Conservation (phyloP, 331 rosid genomes). For the Dryas integrifolia region DNA sequence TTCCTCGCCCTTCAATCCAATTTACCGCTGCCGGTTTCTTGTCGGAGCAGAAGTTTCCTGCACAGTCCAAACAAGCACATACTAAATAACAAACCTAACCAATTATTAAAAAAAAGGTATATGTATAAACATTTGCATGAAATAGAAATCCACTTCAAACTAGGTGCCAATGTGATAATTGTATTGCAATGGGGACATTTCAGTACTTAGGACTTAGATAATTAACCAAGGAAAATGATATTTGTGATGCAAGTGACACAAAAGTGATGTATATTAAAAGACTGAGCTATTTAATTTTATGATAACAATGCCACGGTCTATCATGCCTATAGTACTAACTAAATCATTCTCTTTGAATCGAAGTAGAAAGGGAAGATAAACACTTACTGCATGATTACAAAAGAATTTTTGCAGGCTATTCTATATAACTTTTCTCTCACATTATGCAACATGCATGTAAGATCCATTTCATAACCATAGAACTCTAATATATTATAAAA, state of each 20-base stretch:
- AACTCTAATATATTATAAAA: not conserved
- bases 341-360: not conserved
- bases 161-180: not conserved
- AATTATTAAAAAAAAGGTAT: not conserved
- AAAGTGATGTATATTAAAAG: too few species aligned
- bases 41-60: constrained; percentile 78
- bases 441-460: not conserved
- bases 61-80: not conserved
- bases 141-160: not conserved
- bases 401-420: not conserved
- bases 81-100: not conserved
- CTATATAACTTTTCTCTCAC: not conserved
- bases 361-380: not conserved
- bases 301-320: not conserved
- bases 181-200: not conserved
- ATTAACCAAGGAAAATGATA: not conserved
- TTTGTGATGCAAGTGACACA: too few species aligned
- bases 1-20: constrained; percentile 81
- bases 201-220: not conserved
- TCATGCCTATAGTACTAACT: not conserved
- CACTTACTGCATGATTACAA: not conserved
- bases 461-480: not conserved
- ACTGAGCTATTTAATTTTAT: too few species aligned
- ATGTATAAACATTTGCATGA: not conserved
- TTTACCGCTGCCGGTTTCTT: constrained; percentile 70